Evolutionary conservation across 352 stramenopile species (phyloP), one percentile per base, ranked within the genome.

Genomic region (Globisporangium mamillatum): DNA sequence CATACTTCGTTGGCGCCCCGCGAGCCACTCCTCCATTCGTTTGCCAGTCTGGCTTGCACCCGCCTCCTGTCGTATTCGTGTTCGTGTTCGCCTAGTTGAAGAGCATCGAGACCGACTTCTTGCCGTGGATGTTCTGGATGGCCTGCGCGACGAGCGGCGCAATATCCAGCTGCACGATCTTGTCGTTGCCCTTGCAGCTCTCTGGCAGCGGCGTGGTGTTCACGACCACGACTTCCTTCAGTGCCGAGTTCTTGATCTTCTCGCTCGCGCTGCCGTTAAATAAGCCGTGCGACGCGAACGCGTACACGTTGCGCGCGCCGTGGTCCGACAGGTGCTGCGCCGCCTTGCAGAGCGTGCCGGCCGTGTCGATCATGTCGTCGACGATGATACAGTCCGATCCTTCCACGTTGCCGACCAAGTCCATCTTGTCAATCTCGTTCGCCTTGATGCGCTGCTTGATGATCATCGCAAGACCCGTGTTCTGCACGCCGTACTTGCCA

Each of bases 301-400:
- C 97, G 84, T 99, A 99, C 65, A 99, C 98, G 69, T 98, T 96
- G 60, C 95, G 91, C 12, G 97, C 97, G 44, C 98, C 98, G 68
- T 98, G 95, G 69, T 97, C 92, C 22, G 90, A 83, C 59, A 99
- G 79, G 70, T 99, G 96, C 79, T 99, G 96, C 54, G 97, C 97
- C 48, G 97, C 98, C 81, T 99, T 99, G 80, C 97, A 99, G 20
- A 99, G 77, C 44, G 97, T 99, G 64, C 98, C 98, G 48, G 98
- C 98, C 52, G 98, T 99, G 83, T 99, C 98, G 75, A 99, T 99
- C 98, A 99, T 99, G 81, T 99, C 98, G 78, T 99, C 98, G 20
- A 99, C 98, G 69, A 99, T 99, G 75, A 99, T 99, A 71, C 97
- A 99, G 84, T 99, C 98, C 59, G 93, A 99, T 73, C 98, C 98